Conservation (phyloP, 2,329 filamentous ascomycete species). For the Madurella mycetomatis region DNA sequence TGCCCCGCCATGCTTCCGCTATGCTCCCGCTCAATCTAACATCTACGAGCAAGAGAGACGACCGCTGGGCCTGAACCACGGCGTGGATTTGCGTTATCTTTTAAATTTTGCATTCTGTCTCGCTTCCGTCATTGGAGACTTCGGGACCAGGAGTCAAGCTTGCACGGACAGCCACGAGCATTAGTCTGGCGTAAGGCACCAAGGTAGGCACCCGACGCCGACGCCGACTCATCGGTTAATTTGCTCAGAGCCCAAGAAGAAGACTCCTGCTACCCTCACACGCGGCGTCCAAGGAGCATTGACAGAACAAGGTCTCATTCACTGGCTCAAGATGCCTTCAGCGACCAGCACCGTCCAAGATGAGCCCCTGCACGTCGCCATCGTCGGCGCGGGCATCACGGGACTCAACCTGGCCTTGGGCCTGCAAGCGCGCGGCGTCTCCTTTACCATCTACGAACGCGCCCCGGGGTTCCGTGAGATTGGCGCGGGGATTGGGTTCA, state of each 20-base stretch:
- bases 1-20: too few relatives aligned
- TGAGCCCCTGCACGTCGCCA: conserved; percentile 34
- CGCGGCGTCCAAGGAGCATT: too few relatives aligned
- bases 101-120: not conserved
- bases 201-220: not conserved
- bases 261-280: too few relatives aligned
- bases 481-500: conserved; percentile 50
- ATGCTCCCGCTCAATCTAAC: too few relatives aligned
- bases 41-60: too few relatives aligned
- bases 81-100: not conserved
- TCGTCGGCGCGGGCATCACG: conserved; percentile 50
- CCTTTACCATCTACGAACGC: conserved; percentile 45
- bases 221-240: not conserved
- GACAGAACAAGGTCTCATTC: not conserved
- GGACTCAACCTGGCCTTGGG: conserved; percentile 46
- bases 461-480: conserved; percentile 40
- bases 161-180: not conserved
- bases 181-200: not conserved
- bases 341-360: not conserved
- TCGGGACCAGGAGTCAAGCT: not conserved
- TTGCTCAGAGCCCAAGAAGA: too few relatives aligned
- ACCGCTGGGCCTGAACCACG: too few relatives aligned
- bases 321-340: not conserved
- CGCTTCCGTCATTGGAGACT: not conserved
- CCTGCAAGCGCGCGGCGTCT: conserved; percentile 39